These are phyloP conservation scores for Ampelomyces quisqualis DNA, from an alignment of 2,329 filamentous ascomycete species.

Conservation along the genomic window DNA sequence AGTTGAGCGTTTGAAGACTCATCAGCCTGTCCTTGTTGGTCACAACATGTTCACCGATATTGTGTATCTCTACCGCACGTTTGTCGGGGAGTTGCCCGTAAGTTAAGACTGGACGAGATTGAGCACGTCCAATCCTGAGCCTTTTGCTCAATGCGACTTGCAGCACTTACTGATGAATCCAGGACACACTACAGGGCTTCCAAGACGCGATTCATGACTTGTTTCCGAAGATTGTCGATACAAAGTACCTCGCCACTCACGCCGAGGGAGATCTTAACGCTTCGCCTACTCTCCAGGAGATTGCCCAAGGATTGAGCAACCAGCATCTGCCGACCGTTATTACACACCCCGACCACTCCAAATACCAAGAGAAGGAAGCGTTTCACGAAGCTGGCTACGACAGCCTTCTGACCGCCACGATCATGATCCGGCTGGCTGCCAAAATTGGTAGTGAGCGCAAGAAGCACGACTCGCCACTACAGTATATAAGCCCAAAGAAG, in stretches of 20 bases:
- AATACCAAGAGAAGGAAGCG: conserved; percentile 46
- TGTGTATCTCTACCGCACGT: conserved; percentile 63
- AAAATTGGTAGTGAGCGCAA: conserved; percentile 48
- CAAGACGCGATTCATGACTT: conserved; percentile 51
- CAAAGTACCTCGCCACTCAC: conserved; percentile 63
- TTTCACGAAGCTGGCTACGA: conserved; percentile 66
- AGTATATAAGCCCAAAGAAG: neutral
- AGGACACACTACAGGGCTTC: conserved; percentile 55
- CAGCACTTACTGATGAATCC: too few species aligned
- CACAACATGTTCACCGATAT: conserved; percentile 68
- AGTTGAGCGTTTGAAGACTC: conserved; percentile 47
- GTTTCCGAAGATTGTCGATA: conserved; percentile 62
- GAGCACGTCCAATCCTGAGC: too few species aligned
- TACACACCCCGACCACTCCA: conserved; percentile 33
- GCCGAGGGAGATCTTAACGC: conserved; percentile 56
- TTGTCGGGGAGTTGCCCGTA: conserved; percentile 58
- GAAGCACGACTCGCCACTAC: conserved; percentile 1
- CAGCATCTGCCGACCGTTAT: conserved; percentile 48
- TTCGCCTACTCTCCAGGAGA: conserved; percentile 51
- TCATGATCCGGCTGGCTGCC: conserved; percentile 58
- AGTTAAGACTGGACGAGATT: neutral
- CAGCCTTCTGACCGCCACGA: conserved; percentile 60
- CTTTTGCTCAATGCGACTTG: too few species aligned
- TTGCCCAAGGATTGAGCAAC: conserved; percentile 47
- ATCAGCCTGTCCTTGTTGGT: conserved; percentile 57